Base-by-base conservation (phyloP, 2,329 filamentous ascomycete genomes). In the Diatrype stigma region DNA sequence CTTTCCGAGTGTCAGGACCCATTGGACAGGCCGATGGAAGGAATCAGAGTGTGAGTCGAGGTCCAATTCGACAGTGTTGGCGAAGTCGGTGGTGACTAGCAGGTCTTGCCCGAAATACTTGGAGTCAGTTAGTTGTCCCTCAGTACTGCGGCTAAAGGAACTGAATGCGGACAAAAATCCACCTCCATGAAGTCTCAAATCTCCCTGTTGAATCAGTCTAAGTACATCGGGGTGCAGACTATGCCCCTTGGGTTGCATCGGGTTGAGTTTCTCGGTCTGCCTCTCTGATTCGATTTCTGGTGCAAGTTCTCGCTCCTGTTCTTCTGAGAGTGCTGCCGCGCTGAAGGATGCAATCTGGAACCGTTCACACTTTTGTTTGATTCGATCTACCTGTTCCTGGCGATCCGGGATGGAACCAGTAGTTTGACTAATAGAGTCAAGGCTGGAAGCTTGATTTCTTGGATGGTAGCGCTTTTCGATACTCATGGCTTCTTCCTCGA, bases 121-220 rank as follows among this genome's bases (percentile, higher is more conserved):
- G 0, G 68, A 40, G 32, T 71, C 56, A 34, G 75, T 63, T 2
- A 62, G 28, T 0, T 28, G n/a, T 0, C 64, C 68, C 0, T 75
- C 74, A 19, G 66, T 76, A 0, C 74, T 79, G 0, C 62, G 51
- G 0, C 7, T 0, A 0, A 85, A 61, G 0, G 71, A 54, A 3
- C 61, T 10, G 51, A 82, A 85, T 0, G 80, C 79, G 0, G 71
- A 69, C 1, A 63, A 47, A 42, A 75, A 77, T 0, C 69, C 73
- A 0, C 17, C 8, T 3, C 69, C 70, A 5, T 14, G 22, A 2
- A 2, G 0, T 0, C n/a, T 6, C 1, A 75, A 32, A 0, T 49
- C 26, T 2, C 78, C 79, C 0, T 56, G 66, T 1, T 35, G 3
- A 0, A 75, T 68, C 40, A 84, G 76, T 0, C 35, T 4, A 0